Evolutionary conservation across 495 filamentous ascomycete genomes (phyloP).

Genomic region (Daldinia caldariorum): DNA sequence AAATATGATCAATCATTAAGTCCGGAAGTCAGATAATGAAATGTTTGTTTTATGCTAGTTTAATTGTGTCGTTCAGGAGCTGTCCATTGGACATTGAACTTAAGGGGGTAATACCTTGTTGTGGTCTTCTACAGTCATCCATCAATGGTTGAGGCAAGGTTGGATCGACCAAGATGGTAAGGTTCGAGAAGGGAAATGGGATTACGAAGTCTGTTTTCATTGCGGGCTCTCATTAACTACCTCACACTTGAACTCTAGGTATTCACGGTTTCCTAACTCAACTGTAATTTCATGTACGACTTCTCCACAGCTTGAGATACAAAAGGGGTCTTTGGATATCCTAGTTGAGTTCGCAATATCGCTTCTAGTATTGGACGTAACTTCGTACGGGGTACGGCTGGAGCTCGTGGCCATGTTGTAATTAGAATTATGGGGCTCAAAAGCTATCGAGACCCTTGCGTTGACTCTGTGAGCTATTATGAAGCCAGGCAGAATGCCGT

Average conservation of each 20-base stretch:
- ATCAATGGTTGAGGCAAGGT: background rate
- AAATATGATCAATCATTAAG: too few relatives aligned
- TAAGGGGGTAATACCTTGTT: too few relatives aligned
- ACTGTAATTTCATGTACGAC: background rate
- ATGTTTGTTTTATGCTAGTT: too few relatives aligned
- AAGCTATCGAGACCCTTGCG: background rate
- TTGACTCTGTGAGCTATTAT: background rate
- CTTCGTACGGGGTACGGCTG: background rate
- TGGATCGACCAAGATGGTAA: background rate
- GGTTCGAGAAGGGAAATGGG: background rate
- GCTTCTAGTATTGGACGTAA: background rate
- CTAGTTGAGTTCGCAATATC: background rate
- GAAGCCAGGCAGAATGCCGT: too few relatives aligned
- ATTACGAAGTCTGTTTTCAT: background rate
- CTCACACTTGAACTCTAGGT: background rate
- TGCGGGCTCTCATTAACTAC: background rate
- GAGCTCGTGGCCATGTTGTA: background rate
- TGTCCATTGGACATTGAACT: too few relatives aligned
- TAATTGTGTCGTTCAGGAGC: too few relatives aligned
- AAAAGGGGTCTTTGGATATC: background rate
- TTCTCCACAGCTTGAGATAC: background rate
- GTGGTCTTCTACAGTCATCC: too few relatives aligned
- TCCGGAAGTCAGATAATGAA: too few relatives aligned
- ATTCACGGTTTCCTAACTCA: background rate
- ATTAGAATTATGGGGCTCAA: background rate